A percentile compares a stretch with the other conserved stretches of the same genome.
These are phyloP conservation scores for Clonostachys byssicola DNA, from an alignment of 2,329 filamentous ascomycete genomes.

Conservation along the genomic window DNA sequence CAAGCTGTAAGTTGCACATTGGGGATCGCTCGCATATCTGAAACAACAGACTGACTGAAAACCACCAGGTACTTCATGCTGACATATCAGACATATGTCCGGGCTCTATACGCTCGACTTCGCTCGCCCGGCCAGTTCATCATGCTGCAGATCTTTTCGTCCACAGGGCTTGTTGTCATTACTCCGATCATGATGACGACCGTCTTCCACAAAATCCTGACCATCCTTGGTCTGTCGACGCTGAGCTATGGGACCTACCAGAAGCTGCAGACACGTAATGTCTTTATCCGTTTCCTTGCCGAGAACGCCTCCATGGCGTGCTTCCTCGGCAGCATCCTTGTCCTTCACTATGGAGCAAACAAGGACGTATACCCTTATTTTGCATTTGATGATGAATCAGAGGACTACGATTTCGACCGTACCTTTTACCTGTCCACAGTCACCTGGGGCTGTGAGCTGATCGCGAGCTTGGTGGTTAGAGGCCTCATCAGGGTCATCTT, in stretches of 20 bases:
- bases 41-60: constrained; percentile 7
- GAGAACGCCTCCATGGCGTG: constrained; percentile 67
- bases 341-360: constrained; percentile 64
- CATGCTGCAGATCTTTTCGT: constrained; percentile 60
- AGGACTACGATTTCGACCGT: constrained; percentile 55
- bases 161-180: constrained; percentile 57
- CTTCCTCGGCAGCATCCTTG: constrained; percentile 61
- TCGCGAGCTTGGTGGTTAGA: constrained; percentile 55
- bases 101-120: constrained; percentile 63
- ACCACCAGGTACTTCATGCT: constrained; percentile 56
- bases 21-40: neutral
- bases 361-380: constrained; percentile 68
- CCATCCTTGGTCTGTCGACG: constrained; percentile 47
- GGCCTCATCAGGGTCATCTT: constrained; percentile 55
- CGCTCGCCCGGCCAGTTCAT: constrained; percentile 63
- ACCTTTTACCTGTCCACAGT: constrained; percentile 60
- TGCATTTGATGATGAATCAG: constrained; percentile 47
- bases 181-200: constrained; percentile 61
- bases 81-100: constrained; percentile 69
- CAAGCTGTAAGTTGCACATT: constrained; percentile 45
- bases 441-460: constrained; percentile 65
- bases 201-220: constrained; percentile 50
- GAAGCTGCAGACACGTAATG: constrained; percentile 61
- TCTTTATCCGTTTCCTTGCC: constrained; percentile 63
- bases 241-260: constrained; percentile 61